Percentiles rank a stretch among this genome's conserved stretches.
Conservation (phyloP, 306 rosid genomes). For the Luffa aegyptiaca region DNA sequence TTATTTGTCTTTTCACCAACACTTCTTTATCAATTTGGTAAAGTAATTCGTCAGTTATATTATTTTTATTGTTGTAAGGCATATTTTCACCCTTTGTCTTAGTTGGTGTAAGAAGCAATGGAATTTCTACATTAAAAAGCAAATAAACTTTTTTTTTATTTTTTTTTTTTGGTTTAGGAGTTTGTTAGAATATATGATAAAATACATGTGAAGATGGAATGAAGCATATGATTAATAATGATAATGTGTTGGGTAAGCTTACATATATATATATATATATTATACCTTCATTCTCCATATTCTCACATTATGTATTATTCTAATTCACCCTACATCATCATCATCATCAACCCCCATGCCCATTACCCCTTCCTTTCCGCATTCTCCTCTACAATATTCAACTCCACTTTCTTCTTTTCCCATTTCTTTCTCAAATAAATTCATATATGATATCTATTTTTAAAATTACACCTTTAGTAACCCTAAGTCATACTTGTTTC, state of each 20-base stretch:
- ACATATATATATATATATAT: background rate
- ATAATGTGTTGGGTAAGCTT: slow-evolving; percentile 3
- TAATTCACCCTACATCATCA: background rate
- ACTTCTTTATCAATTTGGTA: no score
- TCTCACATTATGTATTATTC: background rate
- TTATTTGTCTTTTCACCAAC: no score
- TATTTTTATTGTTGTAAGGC: no score
- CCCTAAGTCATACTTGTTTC: background rate
- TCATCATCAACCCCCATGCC: background rate
- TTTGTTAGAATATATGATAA: background rate
- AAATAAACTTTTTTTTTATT: no score
- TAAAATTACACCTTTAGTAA: background rate
- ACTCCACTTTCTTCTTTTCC: background rate
- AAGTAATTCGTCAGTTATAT: no score
- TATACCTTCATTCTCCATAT: background rate
- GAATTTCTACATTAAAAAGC: no score
- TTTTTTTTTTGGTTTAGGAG: background rate
- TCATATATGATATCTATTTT: no score
- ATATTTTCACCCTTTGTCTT: no score
- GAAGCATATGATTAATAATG: slow-evolving; percentile 9
- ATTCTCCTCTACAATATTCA: background rate
- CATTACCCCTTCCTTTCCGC: background rate
- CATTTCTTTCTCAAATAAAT: background rate
- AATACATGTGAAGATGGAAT: background rate
- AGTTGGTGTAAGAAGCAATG: no score